A percentile compares a stretch with the other conserved stretches of the same genome.
Conservation (phyloP, 208 protist species). For the Acanthamoeba healyi region DNA sequence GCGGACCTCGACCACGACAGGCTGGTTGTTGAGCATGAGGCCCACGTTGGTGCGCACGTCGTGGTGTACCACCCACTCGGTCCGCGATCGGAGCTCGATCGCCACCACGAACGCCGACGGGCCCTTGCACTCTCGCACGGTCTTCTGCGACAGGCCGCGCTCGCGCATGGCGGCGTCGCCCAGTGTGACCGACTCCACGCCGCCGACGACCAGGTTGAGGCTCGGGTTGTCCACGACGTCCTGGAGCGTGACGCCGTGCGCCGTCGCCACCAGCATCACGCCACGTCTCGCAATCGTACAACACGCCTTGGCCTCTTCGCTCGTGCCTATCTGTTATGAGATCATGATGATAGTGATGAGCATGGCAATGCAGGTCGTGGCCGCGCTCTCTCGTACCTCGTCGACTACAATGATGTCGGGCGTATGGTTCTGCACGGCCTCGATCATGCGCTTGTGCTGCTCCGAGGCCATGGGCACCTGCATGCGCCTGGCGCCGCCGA, state of each 20-base stretch:
- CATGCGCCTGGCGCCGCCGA: slow-evolving; percentile 93
- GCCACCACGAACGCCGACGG: slow-evolving; percentile 92
- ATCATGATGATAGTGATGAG: no score
- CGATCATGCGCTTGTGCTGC: slow-evolving; percentile 92
- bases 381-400: slow-evolving; percentile 94
- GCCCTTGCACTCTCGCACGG: slow-evolving; percentile 91
- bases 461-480: slow-evolving; percentile 90
- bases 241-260: slow-evolving; percentile 92
- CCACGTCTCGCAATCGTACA: slow-evolving; percentile 90
- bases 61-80: slow-evolving; percentile 8
- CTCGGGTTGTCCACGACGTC: slow-evolving; percentile 92
- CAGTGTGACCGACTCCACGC: slow-evolving; percentile 93
- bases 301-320: slow-evolving; percentile 91
- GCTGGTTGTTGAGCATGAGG: background rate
- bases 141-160: slow-evolving; percentile 93
- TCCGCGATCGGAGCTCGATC: slow-evolving; percentile 87
- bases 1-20: background rate
- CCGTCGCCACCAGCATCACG: slow-evolving; percentile 93
- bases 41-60: slow-evolving; percentile 11
- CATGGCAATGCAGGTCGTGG: no score
- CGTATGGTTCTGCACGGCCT: slow-evolving; percentile 96
- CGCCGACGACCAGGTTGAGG: slow-evolving; percentile 90
- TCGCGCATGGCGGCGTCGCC: slow-evolving; percentile 92
- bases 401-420: slow-evolving; percentile 95
- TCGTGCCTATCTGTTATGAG: slow-evolving; percentile 89